phyloP scores from a whole-genome alignment of 371 early-diverging fungal species.

The Mucor plumbeus region DNA sequence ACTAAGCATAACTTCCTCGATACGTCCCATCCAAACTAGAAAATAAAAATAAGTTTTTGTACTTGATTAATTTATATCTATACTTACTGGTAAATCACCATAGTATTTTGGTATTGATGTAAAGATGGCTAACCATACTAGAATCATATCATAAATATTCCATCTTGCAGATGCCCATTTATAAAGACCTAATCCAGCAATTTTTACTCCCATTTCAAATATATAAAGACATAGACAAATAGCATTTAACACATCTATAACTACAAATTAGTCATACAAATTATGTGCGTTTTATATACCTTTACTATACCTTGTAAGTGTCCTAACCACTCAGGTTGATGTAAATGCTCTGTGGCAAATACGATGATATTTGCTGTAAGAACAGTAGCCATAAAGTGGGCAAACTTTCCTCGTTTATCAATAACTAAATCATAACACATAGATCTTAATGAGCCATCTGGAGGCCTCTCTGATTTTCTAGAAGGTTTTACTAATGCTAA shows the following conservation, averaged over 20 bases:
- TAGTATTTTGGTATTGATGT: slow-evolving; percentile 35
- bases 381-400: slow-evolving; percentile 41
- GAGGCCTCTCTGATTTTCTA: slow-evolving; percentile 42
- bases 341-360: slow-evolving; percentile 47
- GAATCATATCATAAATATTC: slow-evolving; percentile 53
- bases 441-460: slow-evolving; percentile 31
- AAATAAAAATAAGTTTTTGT: too few relatives aligned
- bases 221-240: slow-evolving; percentile 45
- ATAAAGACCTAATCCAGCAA: slow-evolving; percentile 49
- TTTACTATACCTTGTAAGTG: slow-evolving; percentile 29
- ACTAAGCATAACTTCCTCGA: slow-evolving; percentile 39
- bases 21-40: slow-evolving; percentile 16
- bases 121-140: slow-evolving; percentile 36
- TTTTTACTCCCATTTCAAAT: slow-evolving; percentile 48
- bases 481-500: slow-evolving; percentile 53
- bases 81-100: slow-evolving; percentile 31
- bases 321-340: slow-evolving; percentile 39
- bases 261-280: neutral
- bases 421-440: slow-evolving; percentile 55
- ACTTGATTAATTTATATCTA: neutral
- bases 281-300: neutral
- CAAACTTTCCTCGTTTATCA: slow-evolving; percentile 50
- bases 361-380: slow-evolving; percentile 41
- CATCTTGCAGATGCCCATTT: slow-evolving; percentile 55
- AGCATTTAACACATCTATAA: slow-evolving; percentile 27